phyloP scores from a whole-genome alignment of 2,329 filamentous ascomycete species.

The Graphiopsis chlorocephala region DNA sequence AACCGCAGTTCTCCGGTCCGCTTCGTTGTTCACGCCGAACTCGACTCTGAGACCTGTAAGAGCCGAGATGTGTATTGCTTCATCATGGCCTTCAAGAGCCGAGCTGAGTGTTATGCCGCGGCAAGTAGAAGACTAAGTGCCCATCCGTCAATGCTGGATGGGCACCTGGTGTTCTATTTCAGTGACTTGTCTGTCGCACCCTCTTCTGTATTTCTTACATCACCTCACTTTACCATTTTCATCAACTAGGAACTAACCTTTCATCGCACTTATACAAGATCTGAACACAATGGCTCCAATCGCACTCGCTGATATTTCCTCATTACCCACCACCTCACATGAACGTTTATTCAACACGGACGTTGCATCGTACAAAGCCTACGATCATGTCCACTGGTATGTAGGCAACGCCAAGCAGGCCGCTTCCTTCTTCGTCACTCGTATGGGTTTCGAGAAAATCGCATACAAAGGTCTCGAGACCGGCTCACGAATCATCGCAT shows the following conservation, averaged over 20 bases:
- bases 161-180: not conserved
- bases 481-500: not conserved
- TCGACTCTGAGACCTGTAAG: not conserved
- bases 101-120: not conserved
- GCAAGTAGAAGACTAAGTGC: not conserved
- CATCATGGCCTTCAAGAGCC: not conserved
- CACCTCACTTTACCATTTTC: not conserved
- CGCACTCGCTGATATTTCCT: not conserved
- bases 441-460: constrained; percentile 79
- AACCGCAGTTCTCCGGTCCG: not conserved
- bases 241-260: not conserved
- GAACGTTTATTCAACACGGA: not conserved
- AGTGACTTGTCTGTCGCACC: not conserved
- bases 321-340: not conserved
- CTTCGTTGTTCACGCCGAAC: not conserved
- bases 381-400: constrained; percentile 94
- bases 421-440: constrained; percentile 79
- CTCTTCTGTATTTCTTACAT: not conserved
- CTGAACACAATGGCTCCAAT: not conserved
- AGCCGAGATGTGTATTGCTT: not conserved
- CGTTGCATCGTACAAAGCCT: constrained; percentile 63
- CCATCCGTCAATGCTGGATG: not conserved
- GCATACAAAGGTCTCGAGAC: constrained; percentile 83
- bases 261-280: not conserved
- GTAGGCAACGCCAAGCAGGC: constrained; percentile 97